Conservation (phyloP, 306 rosid species). For the Psophocarpus tetragonolobus region DNA sequence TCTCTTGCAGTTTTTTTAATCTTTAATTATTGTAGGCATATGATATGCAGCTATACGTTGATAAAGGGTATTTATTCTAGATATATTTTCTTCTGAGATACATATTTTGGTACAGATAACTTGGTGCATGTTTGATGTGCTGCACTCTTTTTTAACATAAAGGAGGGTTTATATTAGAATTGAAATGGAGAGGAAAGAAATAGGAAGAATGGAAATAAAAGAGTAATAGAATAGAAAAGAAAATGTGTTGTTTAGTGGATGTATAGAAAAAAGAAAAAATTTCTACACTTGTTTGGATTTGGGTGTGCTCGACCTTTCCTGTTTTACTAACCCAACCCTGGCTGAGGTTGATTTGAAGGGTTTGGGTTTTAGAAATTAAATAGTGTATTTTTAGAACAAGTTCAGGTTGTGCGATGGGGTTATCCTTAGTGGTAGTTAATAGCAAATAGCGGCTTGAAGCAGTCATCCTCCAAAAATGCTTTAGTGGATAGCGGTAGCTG, state of each 20-base stretch:
- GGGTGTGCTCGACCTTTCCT: background rate
- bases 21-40: background rate
- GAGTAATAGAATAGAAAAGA: background rate
- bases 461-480: too few relatives aligned
- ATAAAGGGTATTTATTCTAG: constrained; percentile 18
- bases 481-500: too few relatives aligned
- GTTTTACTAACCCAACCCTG: background rate
- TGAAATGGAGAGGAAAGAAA: background rate
- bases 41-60: constrained; percentile 25
- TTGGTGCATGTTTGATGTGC: background rate
- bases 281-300: background rate
- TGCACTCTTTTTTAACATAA: background rate
- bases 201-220: background rate
- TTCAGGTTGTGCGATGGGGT: background rate
- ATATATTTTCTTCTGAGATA: background rate
- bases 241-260: background rate
- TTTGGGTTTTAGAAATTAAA: too few relatives aligned
- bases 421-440: too few relatives aligned
- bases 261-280: background rate
- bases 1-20: constrained; percentile 4
- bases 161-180: background rate
- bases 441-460: too few relatives aligned
- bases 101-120: background rate
- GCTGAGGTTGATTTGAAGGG: background rate
- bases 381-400: background rate